Percentiles rank a stretch among this genome's conserved stretches.
Evolutionary conservation across 495 filamentous ascomycete genomes (phyloP).

Genomic region (Hyaloscypha finlandica): DNA sequence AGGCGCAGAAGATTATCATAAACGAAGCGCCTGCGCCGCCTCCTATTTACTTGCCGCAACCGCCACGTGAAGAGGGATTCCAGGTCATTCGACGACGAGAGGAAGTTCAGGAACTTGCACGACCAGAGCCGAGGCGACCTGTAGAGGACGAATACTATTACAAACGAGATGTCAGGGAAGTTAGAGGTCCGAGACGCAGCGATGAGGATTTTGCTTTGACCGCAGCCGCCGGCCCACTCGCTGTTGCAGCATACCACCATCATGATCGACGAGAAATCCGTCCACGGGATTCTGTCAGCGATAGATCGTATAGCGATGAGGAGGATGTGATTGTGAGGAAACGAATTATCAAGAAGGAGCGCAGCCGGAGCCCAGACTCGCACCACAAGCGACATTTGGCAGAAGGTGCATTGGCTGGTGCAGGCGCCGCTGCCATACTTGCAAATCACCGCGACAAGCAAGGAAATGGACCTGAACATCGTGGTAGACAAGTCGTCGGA

Average conservation of each 20-base stretch:
- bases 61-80: conserved; percentile 59
- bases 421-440: conserved; percentile 73
- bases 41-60: conserved; percentile 63
- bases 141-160: conserved; percentile 67
- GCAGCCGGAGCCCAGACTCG: conserved; percentile 32
- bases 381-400: conserved; percentile 80
- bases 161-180: conserved; percentile 53
- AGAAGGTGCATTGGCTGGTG: conserved; percentile 80
- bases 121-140: conserved; percentile 36
- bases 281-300: conserved; percentile 29
- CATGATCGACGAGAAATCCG: conserved; percentile 37
- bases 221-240: conserved; percentile 12
- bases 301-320: conserved; percentile 35
- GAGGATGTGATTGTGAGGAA: conserved; percentile 29
- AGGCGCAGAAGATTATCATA: conserved; percentile 72
- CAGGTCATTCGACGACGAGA: conserved; percentile 62
- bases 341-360: conserved; percentile 32
- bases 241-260: conserved; percentile 2
- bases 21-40: conserved; percentile 67
- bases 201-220: conserved; percentile 61
- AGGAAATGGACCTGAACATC: conserved; percentile 57
- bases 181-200: conserved; percentile 40
- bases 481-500: conserved; percentile 73
- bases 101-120: conserved; percentile 51
- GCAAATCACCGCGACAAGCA: conserved; percentile 65